Percentiles rank a stretch among this genome's conserved stretches.
Evolutionary conservation across 1,139 yeast species (phyloP).

Genomic region (Diutina siamensis): DNA sequence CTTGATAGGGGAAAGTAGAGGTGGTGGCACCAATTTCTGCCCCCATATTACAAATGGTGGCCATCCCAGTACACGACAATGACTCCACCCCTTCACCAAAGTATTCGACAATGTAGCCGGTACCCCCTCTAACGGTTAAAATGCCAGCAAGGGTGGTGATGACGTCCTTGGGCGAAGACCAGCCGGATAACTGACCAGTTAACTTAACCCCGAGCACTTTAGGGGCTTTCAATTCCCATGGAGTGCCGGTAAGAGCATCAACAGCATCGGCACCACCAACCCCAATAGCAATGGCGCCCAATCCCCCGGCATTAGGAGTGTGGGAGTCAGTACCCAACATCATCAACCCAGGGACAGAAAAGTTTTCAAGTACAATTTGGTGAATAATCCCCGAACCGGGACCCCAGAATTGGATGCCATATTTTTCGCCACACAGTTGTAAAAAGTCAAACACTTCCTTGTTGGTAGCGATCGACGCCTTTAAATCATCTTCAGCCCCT

Average conservation of each 20-base stretch:
- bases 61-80: constrained; percentile 96
- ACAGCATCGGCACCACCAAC: constrained; percentile 99
- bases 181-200: constrained; percentile 76
- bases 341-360: constrained; percentile 88
- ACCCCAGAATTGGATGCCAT: constrained; percentile 97
- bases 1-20: constrained; percentile 90
- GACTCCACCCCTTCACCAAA: constrained; percentile 86
- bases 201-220: constrained; percentile 83
- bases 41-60: constrained; percentile 98
- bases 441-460: constrained; percentile 90
- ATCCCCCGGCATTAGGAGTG: constrained; percentile 96
- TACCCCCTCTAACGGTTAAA: constrained; percentile 93
- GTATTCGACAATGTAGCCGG: constrained; percentile 91
- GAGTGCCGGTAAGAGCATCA: constrained; percentile 92
- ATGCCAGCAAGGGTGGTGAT: constrained; percentile 84
- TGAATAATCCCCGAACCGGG: constrained; percentile 98
- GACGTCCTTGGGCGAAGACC: constrained; percentile 96
- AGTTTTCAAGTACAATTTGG: constrained; percentile 92
- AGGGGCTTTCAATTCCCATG: constrained; percentile 98
- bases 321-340: constrained; percentile 97
- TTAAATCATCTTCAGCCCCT: constrained; percentile 75
- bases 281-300: constrained; percentile 95
- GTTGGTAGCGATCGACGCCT: constrained; percentile 67
- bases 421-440: constrained; percentile 80
- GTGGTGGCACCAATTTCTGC: constrained; percentile 99